Evolutionary conservation across 768 basidiomycete genomes (phyloP).

Genomic region (Lyophyllum semitale): DNA sequence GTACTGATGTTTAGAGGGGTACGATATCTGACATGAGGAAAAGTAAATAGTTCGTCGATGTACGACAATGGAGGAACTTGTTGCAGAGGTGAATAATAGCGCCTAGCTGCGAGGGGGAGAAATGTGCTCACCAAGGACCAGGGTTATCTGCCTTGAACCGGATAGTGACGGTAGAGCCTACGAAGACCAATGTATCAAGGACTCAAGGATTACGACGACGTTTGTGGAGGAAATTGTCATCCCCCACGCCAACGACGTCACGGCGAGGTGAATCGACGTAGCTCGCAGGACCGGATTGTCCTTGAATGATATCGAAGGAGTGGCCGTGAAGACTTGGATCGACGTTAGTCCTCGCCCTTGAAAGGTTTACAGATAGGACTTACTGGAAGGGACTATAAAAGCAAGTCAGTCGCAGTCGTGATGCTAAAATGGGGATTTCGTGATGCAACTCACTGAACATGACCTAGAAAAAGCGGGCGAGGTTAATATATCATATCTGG

Average conservation of each 20-base stretch:
- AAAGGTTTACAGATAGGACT: background rate
- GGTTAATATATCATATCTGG: background rate
- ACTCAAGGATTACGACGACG: background rate
- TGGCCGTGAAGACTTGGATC: constrained; percentile 23
- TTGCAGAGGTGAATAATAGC: background rate
- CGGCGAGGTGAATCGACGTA: constrained; percentile 25
- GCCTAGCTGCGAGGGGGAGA: background rate
- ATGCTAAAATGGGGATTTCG: constrained; percentile 29
- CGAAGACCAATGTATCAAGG: background rate
- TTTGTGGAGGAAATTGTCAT: background rate
- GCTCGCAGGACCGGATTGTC: constrained; percentile 17
- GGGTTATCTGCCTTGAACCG: constrained; percentile 43
- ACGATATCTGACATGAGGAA: background rate
- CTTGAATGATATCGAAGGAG: constrained; percentile 26
- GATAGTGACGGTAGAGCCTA: constrained; percentile 34
- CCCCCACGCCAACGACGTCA: constrained; percentile 22
- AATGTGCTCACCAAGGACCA: constrained; percentile 26
- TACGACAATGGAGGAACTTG: background rate
- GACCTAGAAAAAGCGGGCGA: background rate
- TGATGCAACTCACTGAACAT: background rate
- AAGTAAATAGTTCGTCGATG: too few species aligned
- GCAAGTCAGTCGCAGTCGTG: constrained; percentile 25
- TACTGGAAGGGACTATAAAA: constrained; percentile 24
- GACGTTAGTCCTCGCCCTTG: background rate
- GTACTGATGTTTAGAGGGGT: background rate